A percentile compares a stretch with the other conserved stretches of the same genome.
These are phyloP conservation scores for Calonectria leucothoes DNA, from an alignment of 2,329 filamentous ascomycete genomes.

Conservation along the genomic window DNA sequence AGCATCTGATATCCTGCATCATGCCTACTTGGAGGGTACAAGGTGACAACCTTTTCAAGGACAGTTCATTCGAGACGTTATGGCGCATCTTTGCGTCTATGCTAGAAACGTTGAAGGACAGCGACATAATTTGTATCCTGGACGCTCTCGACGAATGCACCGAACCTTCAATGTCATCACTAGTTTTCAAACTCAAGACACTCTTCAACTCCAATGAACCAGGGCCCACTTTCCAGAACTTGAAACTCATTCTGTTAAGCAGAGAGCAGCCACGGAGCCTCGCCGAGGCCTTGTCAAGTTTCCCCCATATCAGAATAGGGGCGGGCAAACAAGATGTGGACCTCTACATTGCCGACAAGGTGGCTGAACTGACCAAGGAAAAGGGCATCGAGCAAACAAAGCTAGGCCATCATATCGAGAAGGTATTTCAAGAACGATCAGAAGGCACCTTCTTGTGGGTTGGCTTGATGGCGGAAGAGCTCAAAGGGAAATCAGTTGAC, in stretches of 20 bases:
- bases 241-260: background rate
- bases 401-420: background rate
- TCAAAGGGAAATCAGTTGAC: background rate
- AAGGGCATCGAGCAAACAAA: background rate
- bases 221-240: rapidly evolving
- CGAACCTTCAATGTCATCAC: background rate
- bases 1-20: background rate
- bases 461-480: background rate
- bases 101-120: background rate
- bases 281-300: background rate
- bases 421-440: background rate
- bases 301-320: background rate
- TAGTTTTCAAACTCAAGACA: conserved; percentile 2
- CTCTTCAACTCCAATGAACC: background rate
- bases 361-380: background rate
- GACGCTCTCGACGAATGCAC: conserved; percentile 21
- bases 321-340: background rate
- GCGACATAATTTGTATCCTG: background rate
- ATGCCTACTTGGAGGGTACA: background rate
- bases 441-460: background rate
- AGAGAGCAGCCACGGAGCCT: conserved; percentile 4
- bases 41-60: background rate
- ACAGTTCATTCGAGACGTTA: background rate
- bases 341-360: background rate
- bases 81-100: conserved; percentile 9